Percentiles rank a stretch among this genome's conserved stretches.
phyloP scores from a whole-genome alignment of 2,329 filamentous ascomycete species.

The Dothideomycetes sp. region DNA sequence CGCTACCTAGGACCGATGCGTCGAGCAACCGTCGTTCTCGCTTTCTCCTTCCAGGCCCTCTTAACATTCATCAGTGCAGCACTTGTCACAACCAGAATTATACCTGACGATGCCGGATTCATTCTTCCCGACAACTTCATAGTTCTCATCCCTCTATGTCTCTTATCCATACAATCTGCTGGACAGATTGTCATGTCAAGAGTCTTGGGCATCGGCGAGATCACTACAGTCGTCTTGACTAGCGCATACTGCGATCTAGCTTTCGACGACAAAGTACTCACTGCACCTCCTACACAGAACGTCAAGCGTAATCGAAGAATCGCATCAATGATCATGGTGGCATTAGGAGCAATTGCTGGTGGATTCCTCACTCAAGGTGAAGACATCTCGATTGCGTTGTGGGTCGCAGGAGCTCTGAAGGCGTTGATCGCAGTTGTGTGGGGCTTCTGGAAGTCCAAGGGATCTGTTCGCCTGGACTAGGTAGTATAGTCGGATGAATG shows the following conservation, averaged over 20 bases:
- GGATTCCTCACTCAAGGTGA: slow-evolving; percentile 46
- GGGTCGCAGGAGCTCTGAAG: slow-evolving; percentile 38
- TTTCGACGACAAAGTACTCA: slow-evolving; percentile 50
- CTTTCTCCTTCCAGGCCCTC: slow-evolving; percentile 32
- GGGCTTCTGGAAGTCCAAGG: slow-evolving; percentile 30
- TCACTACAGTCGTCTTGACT: slow-evolving; percentile 72
- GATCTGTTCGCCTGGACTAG: slow-evolving; percentile 10
- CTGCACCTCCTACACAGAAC: slow-evolving; percentile 31
- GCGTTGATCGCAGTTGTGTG: slow-evolving; percentile 30
- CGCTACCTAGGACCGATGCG: slow-evolving; percentile 51
- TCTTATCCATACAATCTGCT: slow-evolving; percentile 67
- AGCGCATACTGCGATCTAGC: slow-evolving; percentile 76
- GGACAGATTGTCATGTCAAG: slow-evolving; percentile 70
- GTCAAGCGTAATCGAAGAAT: slow-evolving; percentile 45
- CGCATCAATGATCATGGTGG: slow-evolving; percentile 42
- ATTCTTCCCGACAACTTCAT: slow-evolving; percentile 34
- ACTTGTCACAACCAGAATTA: slow-evolving; percentile 31
- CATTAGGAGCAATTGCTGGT: slow-evolving; percentile 46
- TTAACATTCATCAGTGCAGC: slow-evolving; percentile 33
- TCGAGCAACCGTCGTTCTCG: slow-evolving; percentile 53
- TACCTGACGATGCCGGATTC: slow-evolving; percentile 28
- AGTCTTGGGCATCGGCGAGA: slow-evolving; percentile 57
- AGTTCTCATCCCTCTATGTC: slow-evolving; percentile 56
- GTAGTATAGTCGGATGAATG: too few relatives aligned
- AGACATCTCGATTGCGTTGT: slow-evolving; percentile 44